These are phyloP conservation scores for Styphnolobium japonicum DNA, from an alignment of 306 rosid genomes.

Conservation along the genomic window DNA sequence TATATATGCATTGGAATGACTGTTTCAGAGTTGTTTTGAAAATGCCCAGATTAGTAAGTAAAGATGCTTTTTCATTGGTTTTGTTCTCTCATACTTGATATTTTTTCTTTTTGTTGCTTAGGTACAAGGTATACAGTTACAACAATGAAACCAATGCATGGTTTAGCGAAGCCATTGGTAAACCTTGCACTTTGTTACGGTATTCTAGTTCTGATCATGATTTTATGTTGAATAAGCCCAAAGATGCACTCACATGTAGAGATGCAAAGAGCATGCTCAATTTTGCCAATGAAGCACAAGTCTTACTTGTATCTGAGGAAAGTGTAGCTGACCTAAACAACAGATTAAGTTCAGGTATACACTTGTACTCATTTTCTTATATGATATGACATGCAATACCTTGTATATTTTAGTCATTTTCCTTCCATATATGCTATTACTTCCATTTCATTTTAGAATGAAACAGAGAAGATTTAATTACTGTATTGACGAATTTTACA, in stretches of 20 bases:
- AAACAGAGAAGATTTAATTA: background rate
- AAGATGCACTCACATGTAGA: constrained; percentile 49
- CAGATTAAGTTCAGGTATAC: constrained; percentile 68
- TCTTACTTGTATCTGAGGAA: constrained; percentile 79
- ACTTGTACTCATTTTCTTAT: constrained; percentile 16
- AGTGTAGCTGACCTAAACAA: constrained; percentile 80
- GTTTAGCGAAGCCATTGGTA: constrained; percentile 81
- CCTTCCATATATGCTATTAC: background rate
- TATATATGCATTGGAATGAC: background rate
- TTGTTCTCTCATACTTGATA: constrained; percentile 21
- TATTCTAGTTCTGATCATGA: constrained; percentile 47
- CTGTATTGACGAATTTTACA: background rate
- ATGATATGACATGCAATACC: background rate
- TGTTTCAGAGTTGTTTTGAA: background rate
- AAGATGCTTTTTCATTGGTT: background rate
- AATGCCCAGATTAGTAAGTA: background rate
- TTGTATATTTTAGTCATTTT: background rate
- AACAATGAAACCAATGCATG: constrained; percentile 57
- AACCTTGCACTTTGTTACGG: constrained; percentile 67
- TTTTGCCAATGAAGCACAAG: constrained; percentile 85
- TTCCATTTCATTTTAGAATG: background rate
- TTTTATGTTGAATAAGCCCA: constrained; percentile 33
- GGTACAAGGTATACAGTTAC: constrained; percentile 62
- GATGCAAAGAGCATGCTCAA: constrained; percentile 42
- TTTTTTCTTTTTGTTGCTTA: constrained; percentile 25